Percentiles rank a stretch among this genome's conserved stretches.
Conservation (phyloP, 306 rosid genomes). For the Dicorynia guianensis region DNA sequence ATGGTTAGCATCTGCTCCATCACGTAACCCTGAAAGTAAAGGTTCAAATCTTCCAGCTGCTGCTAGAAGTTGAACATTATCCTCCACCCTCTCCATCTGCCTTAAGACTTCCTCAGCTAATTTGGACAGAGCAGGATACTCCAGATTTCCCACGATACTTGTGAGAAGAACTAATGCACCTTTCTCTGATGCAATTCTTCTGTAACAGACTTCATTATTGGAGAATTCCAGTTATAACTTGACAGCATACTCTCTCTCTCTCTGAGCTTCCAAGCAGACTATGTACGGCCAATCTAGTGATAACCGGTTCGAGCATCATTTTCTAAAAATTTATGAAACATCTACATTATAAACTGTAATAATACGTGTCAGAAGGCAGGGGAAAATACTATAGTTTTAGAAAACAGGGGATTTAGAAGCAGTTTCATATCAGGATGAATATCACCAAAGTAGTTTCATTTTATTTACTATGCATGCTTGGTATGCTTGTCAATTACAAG, state of each 20-base stretch:
- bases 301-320: slow-evolving; percentile 63
- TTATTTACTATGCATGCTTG: background rate
- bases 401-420: background rate
- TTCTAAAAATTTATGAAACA: slow-evolving; percentile 39
- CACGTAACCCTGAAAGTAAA: slow-evolving; percentile 48
- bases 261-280: slow-evolving; percentile 68
- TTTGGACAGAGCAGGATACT: slow-evolving; percentile 54
- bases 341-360: slow-evolving; percentile 25
- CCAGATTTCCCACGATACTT: slow-evolving; percentile 55
- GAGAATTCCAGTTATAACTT: slow-evolving; percentile 63
- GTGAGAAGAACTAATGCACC: slow-evolving; percentile 73
- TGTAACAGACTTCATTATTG: slow-evolving; percentile 61
- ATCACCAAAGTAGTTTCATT: background rate
- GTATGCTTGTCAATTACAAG: slow-evolving; percentile 15
- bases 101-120: slow-evolving; percentile 65
- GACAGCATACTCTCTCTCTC: slow-evolving; percentile 67
- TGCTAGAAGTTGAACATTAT: slow-evolving; percentile 57
- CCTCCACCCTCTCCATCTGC: slow-evolving; percentile 59
- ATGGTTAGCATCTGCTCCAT: slow-evolving; percentile 17
- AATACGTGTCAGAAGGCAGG: background rate
- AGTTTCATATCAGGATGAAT: background rate
- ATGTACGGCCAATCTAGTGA: slow-evolving; percentile 65
- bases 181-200: slow-evolving; percentile 62
- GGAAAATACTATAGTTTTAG: background rate
- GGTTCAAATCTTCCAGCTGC: slow-evolving; percentile 69